phyloP scores from a whole-genome alignment of 2,329 filamentous ascomycete species.

The Rosellinia necatrix region DNA sequence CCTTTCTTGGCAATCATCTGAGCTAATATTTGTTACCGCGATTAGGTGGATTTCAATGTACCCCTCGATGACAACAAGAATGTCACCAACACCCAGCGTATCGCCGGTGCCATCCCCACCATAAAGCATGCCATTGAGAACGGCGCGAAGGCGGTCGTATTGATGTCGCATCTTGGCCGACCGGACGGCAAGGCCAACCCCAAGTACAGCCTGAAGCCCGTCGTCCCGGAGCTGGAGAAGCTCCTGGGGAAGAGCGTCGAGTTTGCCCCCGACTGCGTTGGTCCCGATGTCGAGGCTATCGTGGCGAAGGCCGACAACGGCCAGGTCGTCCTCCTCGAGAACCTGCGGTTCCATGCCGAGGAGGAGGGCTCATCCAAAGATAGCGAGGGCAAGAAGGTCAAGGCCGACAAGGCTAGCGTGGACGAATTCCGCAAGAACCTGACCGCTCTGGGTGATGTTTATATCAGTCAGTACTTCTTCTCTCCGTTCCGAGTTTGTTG shows the following conservation, averaged over 20 bases:
- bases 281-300: constrained; percentile 84
- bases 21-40: constrained; percentile 26
- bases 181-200: constrained; percentile 86
- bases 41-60: constrained; percentile 98
- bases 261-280: constrained; percentile 90
- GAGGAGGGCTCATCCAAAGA: constrained; percentile 98
- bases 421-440: constrained; percentile 93
- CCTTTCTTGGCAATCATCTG: not conserved
- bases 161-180: constrained; percentile 98
- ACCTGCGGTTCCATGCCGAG: constrained; percentile 96
- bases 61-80: constrained; percentile 92
- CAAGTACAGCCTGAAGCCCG: constrained; percentile 94
- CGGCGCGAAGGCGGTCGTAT: constrained; percentile 87
- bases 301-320: constrained; percentile 83
- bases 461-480: constrained; percentile 74
- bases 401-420: constrained; percentile 93
- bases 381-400: constrained; percentile 92
- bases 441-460: constrained; percentile 93
- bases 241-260: constrained; percentile 82
- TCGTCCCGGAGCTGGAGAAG: constrained; percentile 90
- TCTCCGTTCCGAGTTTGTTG: constrained; percentile 16
- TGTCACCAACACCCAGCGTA: constrained; percentile 97
- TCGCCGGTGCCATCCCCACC: constrained; percentile 91
- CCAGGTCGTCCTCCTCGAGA: constrained; percentile 90
- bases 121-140: constrained; percentile 93